Conservation (phyloP, 805 yeast species). For the Wickerhamiella slavikovae region DNA sequence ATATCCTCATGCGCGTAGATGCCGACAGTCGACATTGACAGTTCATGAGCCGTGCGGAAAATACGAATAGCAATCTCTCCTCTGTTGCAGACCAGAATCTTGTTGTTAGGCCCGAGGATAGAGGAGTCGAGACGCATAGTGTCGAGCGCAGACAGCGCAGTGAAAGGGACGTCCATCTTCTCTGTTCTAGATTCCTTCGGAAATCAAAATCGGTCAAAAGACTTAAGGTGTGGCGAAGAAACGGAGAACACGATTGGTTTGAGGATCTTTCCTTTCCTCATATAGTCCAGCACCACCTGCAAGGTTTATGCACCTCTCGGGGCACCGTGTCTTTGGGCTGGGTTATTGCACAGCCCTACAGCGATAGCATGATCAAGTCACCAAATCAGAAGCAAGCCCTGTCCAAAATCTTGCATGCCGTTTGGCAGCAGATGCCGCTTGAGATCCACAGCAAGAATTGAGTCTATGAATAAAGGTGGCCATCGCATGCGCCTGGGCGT, state of each 20-base stretch:
- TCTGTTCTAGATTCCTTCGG: neutral
- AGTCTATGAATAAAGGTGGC: too few species aligned
- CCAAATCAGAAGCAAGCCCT: too few species aligned
- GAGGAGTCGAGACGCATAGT: slow-evolving; percentile 20
- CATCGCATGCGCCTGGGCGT: too few species aligned
- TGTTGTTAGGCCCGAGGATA: slow-evolving; percentile 32
- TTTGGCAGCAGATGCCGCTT: too few species aligned
- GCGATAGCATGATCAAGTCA: too few species aligned
- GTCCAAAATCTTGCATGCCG: too few species aligned
- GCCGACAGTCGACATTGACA: slow-evolving; percentile 93
- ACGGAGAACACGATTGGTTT: neutral
- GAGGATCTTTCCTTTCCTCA: too few species aligned
- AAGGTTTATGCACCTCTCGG: too few species aligned
- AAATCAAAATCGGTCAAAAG: neutral
- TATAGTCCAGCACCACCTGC: too few species aligned
- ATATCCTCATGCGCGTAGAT: slow-evolving; percentile 92
- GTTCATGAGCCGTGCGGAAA: slow-evolving; percentile 93
- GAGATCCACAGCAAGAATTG: too few species aligned
- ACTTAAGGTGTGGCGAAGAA: neutral
- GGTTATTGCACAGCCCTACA: too few species aligned
- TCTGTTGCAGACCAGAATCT: slow-evolving; percentile 20
- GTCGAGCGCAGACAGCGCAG: slow-evolving; percentile 16
- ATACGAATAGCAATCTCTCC: slow-evolving; percentile 25
- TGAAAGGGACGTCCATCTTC: slow-evolving; percentile 16
- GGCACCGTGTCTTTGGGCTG: too few species aligned